phyloP scores from a whole-genome alignment of 805 yeast species.

The Danielozyma ontarioensis region DNA sequence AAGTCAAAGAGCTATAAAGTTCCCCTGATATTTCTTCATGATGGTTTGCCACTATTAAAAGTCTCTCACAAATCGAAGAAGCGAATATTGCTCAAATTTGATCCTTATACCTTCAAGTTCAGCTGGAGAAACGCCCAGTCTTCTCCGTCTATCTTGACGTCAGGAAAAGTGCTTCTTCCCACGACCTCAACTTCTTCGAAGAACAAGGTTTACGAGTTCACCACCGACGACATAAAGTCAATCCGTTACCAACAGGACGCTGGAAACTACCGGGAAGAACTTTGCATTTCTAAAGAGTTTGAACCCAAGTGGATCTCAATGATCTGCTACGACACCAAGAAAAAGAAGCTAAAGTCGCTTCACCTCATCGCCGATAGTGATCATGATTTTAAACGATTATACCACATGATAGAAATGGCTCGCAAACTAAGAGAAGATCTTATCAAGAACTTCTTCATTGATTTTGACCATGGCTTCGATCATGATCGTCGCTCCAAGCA shows the following conservation, averaged over 20 bases:
- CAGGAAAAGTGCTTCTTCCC: conserved; percentile 1
- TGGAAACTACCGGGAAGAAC: conserved; percentile 78
- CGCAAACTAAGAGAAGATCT: conserved; percentile 61
- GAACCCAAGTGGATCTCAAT: conserved; percentile 75
- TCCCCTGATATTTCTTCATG: conserved; percentile 44
- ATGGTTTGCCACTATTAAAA: conserved; percentile 60
- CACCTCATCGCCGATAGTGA: conserved; percentile 71
- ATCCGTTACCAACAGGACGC: conserved; percentile 68
- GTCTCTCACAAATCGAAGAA: conserved; percentile 68
- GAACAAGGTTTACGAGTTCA: conserved; percentile 20
- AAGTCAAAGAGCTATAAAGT: conserved; percentile 13
- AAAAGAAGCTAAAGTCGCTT: conserved; percentile 65
- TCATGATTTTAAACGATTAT: conserved; percentile 53
- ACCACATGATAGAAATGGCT: conserved; percentile 53
- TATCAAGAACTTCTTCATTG: conserved; percentile 42
- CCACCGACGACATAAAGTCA: conserved; percentile 60
- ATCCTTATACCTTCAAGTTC: conserved; percentile 49
- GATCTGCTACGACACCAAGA: conserved; percentile 57
- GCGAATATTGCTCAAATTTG: conserved; percentile 51
- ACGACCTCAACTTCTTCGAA: conserved; percentile 30
- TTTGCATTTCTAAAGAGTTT: conserved; percentile 62
- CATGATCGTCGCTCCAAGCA: conserved; percentile 28
- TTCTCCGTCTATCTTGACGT: neutral
- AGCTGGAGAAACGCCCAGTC: conserved; percentile 41
- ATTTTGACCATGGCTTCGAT: no score